Evolutionary conservation across 2,329 filamentous ascomycete genomes (phyloP), one percentile per base, ranked within the genome.

Genomic region (Cercospora sp.): DNA sequence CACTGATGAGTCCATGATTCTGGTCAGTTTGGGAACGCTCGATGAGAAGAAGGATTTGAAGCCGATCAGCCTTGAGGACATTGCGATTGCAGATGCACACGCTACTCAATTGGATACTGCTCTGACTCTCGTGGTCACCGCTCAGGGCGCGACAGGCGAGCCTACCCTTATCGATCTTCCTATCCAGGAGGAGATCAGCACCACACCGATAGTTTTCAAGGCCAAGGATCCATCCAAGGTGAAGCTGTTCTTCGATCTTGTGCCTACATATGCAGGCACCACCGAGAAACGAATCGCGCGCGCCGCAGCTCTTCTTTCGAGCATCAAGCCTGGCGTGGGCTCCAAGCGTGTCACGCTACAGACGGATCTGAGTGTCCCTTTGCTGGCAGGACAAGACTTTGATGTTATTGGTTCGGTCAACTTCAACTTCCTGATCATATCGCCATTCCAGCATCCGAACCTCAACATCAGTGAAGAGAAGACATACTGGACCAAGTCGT

Each of bases 361-460:
- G 79, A 94, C 94, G 20, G 95, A 98, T 76, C 88, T 97, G 42
- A 94, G 91, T 68, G 91, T 99, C 9, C 95, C 95, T 0, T 95
- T 99, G 70, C 86, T 98, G 75, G 91, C 91, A 33, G 89, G 90
- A 40, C 92, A 87, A 68, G 90, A 87, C 12, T 82, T 98, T 36
- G 94, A 98, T 68, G 90, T 98, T 9, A 97, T 99, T 72, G 96
- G 95, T 16, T 89, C 90, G 0, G 92, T 99, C 73, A 97, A 97
- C 75, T 99, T 99, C 84, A 97, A 97, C 79, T 98, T 98, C 78
- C 82, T 97, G 33, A 88, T 98, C 75, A 93, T 99, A 74, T 98
- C 93, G 0, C 94, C 95, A 0, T 99, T 99, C 80, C 87, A 89
- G 18, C 95, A 98, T 78, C 92, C 93, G 6, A 96, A 96, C 68